Evolutionary conservation across 495 filamentous ascomycete genomes (phyloP).

Genomic region (Xylaria intraflava): DNA sequence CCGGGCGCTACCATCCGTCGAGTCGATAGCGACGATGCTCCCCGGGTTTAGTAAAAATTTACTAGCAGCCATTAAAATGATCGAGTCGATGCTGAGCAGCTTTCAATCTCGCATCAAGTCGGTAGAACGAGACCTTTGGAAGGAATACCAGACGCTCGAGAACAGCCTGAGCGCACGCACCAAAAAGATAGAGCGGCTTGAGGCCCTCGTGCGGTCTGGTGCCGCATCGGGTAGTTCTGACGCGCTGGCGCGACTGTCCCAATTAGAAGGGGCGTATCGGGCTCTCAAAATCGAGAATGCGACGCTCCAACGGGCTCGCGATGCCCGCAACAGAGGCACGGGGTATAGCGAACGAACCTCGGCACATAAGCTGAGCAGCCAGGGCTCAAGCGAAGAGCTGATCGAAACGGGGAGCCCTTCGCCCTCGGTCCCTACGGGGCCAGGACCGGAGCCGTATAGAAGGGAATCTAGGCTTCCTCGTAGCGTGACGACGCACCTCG

Average conservation of each 20-base stretch:
- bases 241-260: constrained; percentile 52
- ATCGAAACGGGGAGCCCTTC: constrained; percentile 38
- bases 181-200: constrained; percentile 83
- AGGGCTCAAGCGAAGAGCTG: constrained; percentile 21
- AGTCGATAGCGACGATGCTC: constrained; percentile 72
- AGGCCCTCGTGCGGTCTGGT: constrained; percentile 58
- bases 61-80: constrained; percentile 74
- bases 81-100: constrained; percentile 72
- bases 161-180: constrained; percentile 68
- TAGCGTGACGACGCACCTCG: constrained; percentile 27
- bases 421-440: constrained; percentile 43
- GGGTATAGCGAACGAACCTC: constrained; percentile 14
- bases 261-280: constrained; percentile 72
- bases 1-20: constrained; percentile 68
- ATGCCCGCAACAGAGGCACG: constrained; percentile 34
- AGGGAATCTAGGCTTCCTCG: constrained; percentile 30
- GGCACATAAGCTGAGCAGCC: constrained; percentile 17
- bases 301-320: constrained; percentile 54
- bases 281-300: constrained; percentile 78
- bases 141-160: constrained; percentile 84
- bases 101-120: constrained; percentile 74
- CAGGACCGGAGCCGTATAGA: constrained; percentile 24
- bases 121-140: constrained; percentile 83
- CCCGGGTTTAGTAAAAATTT: constrained; percentile 85
- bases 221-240: constrained; percentile 43